Evolutionary conservation across 495 filamentous ascomycete species (phyloP), one percentile per base, ranked within the genome.

Genomic region (Penicillium canescens): DNA sequence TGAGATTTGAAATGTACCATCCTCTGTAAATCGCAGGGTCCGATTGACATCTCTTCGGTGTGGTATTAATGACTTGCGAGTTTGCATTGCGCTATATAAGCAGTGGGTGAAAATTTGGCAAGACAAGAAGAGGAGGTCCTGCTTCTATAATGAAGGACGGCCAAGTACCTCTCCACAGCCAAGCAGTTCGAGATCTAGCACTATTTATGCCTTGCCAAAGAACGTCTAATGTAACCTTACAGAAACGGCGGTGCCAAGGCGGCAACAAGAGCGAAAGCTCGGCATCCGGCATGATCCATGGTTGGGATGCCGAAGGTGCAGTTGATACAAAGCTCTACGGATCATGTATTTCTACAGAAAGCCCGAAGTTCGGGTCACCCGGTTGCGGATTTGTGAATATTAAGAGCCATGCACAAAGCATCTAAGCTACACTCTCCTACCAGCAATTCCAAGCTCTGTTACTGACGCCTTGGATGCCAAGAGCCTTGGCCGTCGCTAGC

Each of bases 1-100:
- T 6, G 82, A 70, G 24, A 89, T 73, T 36, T 75, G 69, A 40
- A 75, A 75, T 18, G 62, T 72, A n/a, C 66, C 60, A 56, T 70
- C 52, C 11, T 59, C 28, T 0, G 58, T 63, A 20, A 75, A 72
- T 26, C 33, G 46, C 9, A 63, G 31, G 4, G n/a, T 47, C 11
- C 10, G 47, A 4, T 49, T 31, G 34, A 38, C 18, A 9, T 39
- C 23, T 28, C 36, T 41, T 3, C 26, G 38, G 46, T 40, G 45
- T 10, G 53, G 13, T 36, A 24, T 2, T 16, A 42, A 5, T 24
- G 12, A 4, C 9, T 28, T 36, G 31, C 38, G 49, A 36, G 26
- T 14, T 18, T 28, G 18, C 49, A 51, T 51, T 20, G 13, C 42
- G 13, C 20, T 36, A 14, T 41, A 21, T 51, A 10, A 9, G n/a